Base-by-base conservation (phyloP, 441 rosid species). In the Jatropha multifida region DNA sequence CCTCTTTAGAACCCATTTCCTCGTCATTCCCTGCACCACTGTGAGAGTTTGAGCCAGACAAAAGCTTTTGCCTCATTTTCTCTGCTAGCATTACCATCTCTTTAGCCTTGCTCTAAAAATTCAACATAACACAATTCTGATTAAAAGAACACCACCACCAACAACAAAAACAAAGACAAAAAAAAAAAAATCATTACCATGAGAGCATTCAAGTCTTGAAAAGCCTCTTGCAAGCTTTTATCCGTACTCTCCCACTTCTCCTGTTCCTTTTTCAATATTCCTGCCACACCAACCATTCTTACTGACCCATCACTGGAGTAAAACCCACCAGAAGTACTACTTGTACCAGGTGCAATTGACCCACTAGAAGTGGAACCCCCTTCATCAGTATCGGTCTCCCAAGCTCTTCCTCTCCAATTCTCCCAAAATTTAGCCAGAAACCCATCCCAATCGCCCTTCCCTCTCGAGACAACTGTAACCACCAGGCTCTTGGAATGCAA, bases 231-330 rank as follows among this genome's bases (percentile, higher is more conserved):
- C 86, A 93, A 85, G 86, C 91, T 93, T 91, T 90, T 94, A 69
- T 95, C 99, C 12, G 99, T 95, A 75, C 77, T 93, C 84, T 95
- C 99, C 98, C 99, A 95, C 74, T 81, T 86, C 76, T 95, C 92
- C 79, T 93, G 98, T 81, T 93, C 99, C 51, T 92, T 95, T 92
- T 96, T 89, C 74, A 95, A 49, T 42, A 95, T 92, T 32, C 98
- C 97, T 18, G 97, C 85, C 10, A 95, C 88, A 20, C 99, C 99
- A 40, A 88, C 96, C 91, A 95, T 84, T 86, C 97, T 88, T 85
- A 95, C 91, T 38, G 88, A 81, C 58, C 98, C 97, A 72, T 91
- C 94, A 74, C 85, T 91, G 27, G 86, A 88, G 58, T 91, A 91
- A 20, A 88, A 77, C 46, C 92, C 89, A 74, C 92, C 90, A 0